phyloP scores from a whole-genome alignment of 805 yeast species.

The Starmera amethionina region DNA sequence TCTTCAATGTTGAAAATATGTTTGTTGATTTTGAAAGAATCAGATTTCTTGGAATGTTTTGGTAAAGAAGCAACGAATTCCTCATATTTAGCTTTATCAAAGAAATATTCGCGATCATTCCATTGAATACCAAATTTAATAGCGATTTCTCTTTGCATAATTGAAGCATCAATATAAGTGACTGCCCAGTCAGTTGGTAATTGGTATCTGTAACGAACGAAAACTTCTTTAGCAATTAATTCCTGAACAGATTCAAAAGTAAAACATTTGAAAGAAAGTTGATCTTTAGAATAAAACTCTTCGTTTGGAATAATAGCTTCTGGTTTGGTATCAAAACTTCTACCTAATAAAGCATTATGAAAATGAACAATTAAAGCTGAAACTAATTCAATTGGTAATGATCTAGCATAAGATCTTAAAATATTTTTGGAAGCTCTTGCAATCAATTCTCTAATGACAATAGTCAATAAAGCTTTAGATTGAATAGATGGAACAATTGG shows the following conservation, averaged over 20 bases:
- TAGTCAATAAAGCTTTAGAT: slow-evolving; percentile 7
- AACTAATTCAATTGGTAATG: slow-evolving; percentile 42
- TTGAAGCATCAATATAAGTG: slow-evolving; percentile 26
- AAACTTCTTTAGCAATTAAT: slow-evolving; percentile 43
- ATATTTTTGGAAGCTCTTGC: slow-evolving; percentile 74
- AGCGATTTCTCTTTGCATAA: slow-evolving; percentile 61
- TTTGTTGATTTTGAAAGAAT: slow-evolving; percentile 19
- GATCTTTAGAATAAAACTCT: slow-evolving; percentile 32
- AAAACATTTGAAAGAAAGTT: slow-evolving; percentile 31
- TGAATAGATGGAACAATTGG: slow-evolving; percentile 5
- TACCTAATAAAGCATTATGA: slow-evolving; percentile 62
- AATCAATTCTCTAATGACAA: slow-evolving; percentile 47
- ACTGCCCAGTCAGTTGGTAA: slow-evolving; percentile 42
- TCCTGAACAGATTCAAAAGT: slow-evolving; percentile 35
- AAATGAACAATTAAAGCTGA: slow-evolving; percentile 58
- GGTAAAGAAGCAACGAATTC: slow-evolving; percentile 14
- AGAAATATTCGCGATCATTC: slow-evolving; percentile 33
- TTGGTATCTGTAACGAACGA: slow-evolving; percentile 50
- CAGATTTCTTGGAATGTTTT: slow-evolving; percentile 24
- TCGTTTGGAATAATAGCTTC: slow-evolving; percentile 32
- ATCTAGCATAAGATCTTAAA: slow-evolving; percentile 37
- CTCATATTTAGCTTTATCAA: slow-evolving; percentile 30
- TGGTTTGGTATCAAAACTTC: slow-evolving; percentile 30
- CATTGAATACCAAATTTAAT: slow-evolving; percentile 82
- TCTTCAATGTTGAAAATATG: slow-evolving; percentile 51